Conservation (phyloP, 306 rosid genomes). For the Astragalus glycyphyllos region DNA sequence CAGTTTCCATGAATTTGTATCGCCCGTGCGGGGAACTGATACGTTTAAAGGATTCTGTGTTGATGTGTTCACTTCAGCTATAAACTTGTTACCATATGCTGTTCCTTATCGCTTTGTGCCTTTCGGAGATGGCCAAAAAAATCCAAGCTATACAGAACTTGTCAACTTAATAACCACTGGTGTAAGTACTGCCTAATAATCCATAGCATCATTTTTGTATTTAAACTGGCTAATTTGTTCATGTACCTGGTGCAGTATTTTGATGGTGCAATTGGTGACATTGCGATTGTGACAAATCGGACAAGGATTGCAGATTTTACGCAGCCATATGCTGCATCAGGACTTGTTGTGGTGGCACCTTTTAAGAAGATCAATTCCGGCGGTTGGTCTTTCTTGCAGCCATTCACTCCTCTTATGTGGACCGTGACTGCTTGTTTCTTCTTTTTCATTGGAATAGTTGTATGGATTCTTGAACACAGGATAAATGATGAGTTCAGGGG, state of each 20-base stretch:
- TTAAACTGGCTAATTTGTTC: constrained; percentile 40
- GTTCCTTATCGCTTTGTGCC: constrained; percentile 74
- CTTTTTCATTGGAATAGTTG: constrained; percentile 77
- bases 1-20: constrained; percentile 79
- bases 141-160: constrained; percentile 81
- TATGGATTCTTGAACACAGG: constrained; percentile 94
- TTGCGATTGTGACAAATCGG: constrained; percentile 85
- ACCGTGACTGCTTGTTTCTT: constrained; percentile 71
- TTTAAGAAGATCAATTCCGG: constrained; percentile 73
- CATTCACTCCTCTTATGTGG: constrained; percentile 88
- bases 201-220: background rate
- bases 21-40: constrained; percentile 65
- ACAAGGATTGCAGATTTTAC: constrained; percentile 90
- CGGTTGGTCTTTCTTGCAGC: constrained; percentile 92
- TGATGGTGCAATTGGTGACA: constrained; percentile 91
- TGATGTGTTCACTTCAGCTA: constrained; percentile 87
- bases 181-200: constrained; percentile 64
- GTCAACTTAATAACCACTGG: constrained; percentile 65
- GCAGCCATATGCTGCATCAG: constrained; percentile 90
- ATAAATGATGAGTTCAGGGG: constrained; percentile 94
- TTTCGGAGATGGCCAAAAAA: constrained; percentile 75
- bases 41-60: constrained; percentile 85
- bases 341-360: constrained; percentile 91
- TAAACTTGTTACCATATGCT: constrained; percentile 81
- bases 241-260: constrained; percentile 50